Percentiles rank a stretch among this genome's conserved stretches.
Evolutionary conservation across 805 yeast genomes (phyloP).

Genomic region (Candida namnaoensis): DNA sequence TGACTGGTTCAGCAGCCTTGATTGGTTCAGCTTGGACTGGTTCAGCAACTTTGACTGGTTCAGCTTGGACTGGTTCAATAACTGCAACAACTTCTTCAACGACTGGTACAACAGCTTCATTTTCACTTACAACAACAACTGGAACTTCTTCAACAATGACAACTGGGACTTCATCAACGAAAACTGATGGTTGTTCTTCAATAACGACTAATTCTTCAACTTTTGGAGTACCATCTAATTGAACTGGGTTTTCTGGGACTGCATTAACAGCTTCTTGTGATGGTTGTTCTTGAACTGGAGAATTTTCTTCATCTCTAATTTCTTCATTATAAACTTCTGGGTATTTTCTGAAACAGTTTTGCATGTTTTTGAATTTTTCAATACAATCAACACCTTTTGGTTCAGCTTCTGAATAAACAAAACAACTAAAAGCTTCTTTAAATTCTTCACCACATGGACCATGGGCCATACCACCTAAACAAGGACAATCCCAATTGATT

Average conservation of each 20-base stretch:
- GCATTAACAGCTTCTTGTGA: slow-evolving; percentile 8
- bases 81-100: slow-evolving; percentile 3
- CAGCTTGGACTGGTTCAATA: too few species aligned
- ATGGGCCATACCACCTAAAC: slow-evolving; percentile 97
- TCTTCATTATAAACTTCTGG: slow-evolving; percentile 95
- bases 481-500: slow-evolving; percentile 99
- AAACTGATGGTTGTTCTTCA: not conserved
- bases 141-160: not conserved
- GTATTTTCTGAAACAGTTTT: slow-evolving; percentile 83
- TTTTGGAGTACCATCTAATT: slow-evolving; percentile 6
- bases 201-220: slow-evolving; percentile 1
- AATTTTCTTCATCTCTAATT: slow-evolving; percentile 67
- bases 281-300: slow-evolving; percentile 13
- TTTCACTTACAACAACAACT: slow-evolving; percentile 13
- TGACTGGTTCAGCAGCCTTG: too few species aligned
- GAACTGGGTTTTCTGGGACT: slow-evolving; percentile 9
- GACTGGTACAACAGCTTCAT: slow-evolving; percentile 5
- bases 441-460: slow-evolving; percentile 98
- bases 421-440: slow-evolving; percentile 90
- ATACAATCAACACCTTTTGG: slow-evolving; percentile 97
- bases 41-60: too few species aligned
- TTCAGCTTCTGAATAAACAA: slow-evolving; percentile 86
- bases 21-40: too few species aligned
- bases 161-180: slow-evolving; percentile 1
- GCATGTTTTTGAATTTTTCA: slow-evolving; percentile 86